Evolutionary conservation across 371 early-diverging fungal genomes (phyloP).

Genomic region (Gilbertella persicaria): DNA sequence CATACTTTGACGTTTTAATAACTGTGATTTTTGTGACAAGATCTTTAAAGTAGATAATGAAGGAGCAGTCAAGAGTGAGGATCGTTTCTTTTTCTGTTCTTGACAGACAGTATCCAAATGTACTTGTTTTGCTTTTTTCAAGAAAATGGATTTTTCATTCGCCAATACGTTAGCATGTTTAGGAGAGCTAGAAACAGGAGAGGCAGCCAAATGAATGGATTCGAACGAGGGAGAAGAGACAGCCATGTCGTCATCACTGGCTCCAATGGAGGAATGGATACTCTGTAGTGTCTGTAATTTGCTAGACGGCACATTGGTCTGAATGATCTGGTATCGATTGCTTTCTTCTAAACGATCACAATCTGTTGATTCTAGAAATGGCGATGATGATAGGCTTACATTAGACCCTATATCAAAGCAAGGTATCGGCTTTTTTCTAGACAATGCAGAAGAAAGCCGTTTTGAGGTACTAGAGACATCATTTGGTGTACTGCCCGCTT

Average conservation of each 20-base stretch:
- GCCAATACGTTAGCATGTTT: background rate
- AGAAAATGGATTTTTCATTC: background rate
- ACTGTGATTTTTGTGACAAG: conserved; percentile 24
- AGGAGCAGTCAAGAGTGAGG: conserved; percentile 16
- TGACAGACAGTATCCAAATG: background rate
- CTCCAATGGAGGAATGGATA: background rate
- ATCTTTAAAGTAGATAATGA: conserved; percentile 21
- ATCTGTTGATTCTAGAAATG: too few relatives aligned
- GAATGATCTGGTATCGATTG: too few relatives aligned
- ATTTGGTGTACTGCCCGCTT: background rate
- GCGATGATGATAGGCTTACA: too few relatives aligned
- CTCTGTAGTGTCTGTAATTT: background rate
- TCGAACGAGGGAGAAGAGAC: background rate
- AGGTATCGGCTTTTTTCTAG: too few relatives aligned
- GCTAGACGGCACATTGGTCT: too few relatives aligned
- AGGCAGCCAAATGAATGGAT: background rate
- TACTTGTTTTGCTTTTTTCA: background rate
- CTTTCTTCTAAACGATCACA: too few relatives aligned
- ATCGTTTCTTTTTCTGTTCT: conserved; percentile 11
- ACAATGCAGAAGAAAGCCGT: too few relatives aligned
- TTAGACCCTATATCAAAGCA: too few relatives aligned
- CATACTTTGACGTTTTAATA: conserved; percentile 23
- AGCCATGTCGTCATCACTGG: background rate
- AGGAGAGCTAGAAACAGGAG: background rate
- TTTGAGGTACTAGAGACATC: too few relatives aligned